Base-by-base conservation (phyloP, 108 stramenopile species). In the Schizochytrium sp. region DNA sequence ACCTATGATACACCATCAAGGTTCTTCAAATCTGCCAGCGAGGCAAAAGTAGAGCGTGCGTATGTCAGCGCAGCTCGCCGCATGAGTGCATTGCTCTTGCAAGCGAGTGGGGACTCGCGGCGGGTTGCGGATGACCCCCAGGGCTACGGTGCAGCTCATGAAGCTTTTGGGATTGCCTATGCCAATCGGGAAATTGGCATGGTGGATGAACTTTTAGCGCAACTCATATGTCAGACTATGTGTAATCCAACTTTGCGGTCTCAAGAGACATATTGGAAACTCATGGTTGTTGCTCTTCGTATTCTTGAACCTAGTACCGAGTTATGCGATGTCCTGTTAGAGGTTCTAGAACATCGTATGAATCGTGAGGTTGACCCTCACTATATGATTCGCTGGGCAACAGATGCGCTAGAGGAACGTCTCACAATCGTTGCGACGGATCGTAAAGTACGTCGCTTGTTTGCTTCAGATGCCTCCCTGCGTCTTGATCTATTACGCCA, bases 401-500 rank as follows among this genome's bases (percentile, higher is more conserved):
- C 47, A 7, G 76, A 83, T 17, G 76, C 76, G 12, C 28, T 83
- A 8, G 53, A 55, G 28, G 50, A 55, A 38, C 47, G 47, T n/a
- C 53, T 83, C 28, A n/a, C 53, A 13, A 53, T 55, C 5, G 49
- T 53, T n/a, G 50, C 76, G 45, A 40, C 76, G 53, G 76, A 83
- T 53, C 76, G 76, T 53, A 83, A 83, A 50, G 76, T 83, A 7
- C 76, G 76, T 5, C 10, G 76, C 7, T 10, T 83, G 8, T 83
- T 83, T 40, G 76, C 76, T 8, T 83, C 76, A 83, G 76, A 83
- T 53, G 76, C 76, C 10, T 83, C 76, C 45, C 47, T 83, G 8
- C 47, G 76, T 10, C 47, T 83, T 38, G 76, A 83, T 42, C 50
- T 83, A 17, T 10, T 83, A 17, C 76, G 76, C 15, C 76, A 83